Conservation (phyloP, 225 moss, liverwort and hornwort species). For the Climacium dendroides region DNA sequence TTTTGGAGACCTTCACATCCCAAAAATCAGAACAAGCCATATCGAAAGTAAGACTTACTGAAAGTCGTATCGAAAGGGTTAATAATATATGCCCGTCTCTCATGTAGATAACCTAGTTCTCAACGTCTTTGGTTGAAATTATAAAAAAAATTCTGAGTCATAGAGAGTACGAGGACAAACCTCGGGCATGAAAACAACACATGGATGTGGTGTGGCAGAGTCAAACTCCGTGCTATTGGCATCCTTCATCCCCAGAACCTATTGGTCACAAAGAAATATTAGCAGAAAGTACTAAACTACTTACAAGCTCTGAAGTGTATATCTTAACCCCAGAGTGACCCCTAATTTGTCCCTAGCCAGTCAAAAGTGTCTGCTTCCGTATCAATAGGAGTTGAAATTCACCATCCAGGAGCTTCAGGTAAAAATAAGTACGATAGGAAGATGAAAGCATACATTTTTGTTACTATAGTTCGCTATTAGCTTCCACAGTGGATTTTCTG, state of each 20-base stretch:
- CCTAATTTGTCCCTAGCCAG: not conserved
- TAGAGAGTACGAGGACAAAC: slow-evolving; percentile 5
- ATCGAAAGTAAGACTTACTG: not conserved
- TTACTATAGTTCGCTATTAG: not conserved
- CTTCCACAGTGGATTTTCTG: not conserved
- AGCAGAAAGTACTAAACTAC: not conserved
- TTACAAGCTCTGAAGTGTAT: not conserved
- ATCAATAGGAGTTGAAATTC: not conserved
- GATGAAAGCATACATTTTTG: not conserved
- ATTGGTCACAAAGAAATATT: not conserved
- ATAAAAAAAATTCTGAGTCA: not conserved
- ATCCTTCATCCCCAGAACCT: slow-evolving; percentile 69
- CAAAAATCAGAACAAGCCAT: not conserved
- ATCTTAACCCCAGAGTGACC: not conserved
- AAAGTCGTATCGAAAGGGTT: not conserved
- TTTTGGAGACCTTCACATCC: slow-evolving; percentile 66
- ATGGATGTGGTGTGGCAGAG: slow-evolving; percentile 76
- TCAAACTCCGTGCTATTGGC: slow-evolving; percentile 98
- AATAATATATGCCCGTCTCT: not conserved
- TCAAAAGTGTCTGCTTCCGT: not conserved
- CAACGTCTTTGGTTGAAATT: not conserved
- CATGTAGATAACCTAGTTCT: not conserved
- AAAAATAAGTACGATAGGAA: not conserved
- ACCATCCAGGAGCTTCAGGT: not conserved
- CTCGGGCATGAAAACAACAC: slow-evolving; percentile 99